Percentiles rank a stretch among this genome's conserved stretches.
Evolutionary conservation across 192 early-diverging fungal genomes (phyloP).

Genomic region (Haplosporangium gracile): DNA sequence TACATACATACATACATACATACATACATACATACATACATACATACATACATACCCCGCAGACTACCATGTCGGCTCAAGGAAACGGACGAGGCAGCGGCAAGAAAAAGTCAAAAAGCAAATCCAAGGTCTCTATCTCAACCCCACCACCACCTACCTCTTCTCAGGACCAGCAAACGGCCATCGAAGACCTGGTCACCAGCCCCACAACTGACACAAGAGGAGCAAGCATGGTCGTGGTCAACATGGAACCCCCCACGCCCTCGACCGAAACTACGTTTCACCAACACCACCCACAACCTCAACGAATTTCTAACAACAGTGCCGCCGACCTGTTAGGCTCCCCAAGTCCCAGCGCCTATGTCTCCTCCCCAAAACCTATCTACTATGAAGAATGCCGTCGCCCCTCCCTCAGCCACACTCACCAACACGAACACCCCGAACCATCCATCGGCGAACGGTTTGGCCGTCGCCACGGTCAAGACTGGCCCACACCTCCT

Average conservation of each 20-base stretch:
- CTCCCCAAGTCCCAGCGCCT: neutral
- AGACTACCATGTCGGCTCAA: neutral
- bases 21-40: no score
- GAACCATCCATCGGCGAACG: conserved; percentile 40
- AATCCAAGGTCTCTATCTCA: neutral
- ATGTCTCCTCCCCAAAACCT: conserved; percentile 6
- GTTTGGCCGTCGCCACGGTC: conserved; percentile 50
- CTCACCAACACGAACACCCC: conserved; percentile 11
- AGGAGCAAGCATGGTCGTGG: neutral
- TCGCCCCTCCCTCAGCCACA: neutral
- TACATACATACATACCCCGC: neutral
- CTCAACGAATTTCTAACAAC: neutral
- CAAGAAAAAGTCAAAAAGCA: conserved; percentile 4
- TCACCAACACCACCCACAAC: neutral
- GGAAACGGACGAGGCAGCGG: neutral
- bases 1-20: neutral
- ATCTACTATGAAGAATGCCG: conserved; percentile 1
- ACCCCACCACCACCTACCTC: neutral
- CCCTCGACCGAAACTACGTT: neutral
- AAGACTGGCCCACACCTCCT: conserved; percentile 28
- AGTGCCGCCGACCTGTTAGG: neutral
- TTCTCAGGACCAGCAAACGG: neutral
- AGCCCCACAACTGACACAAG: neutral
- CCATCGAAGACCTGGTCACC: neutral
- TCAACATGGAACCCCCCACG: conserved; percentile 19